Percentiles rank a stretch among this genome's conserved stretches.
phyloP scores from a whole-genome alignment of 352 stramenopile species.

The Phytophthora ohioensis region DNA sequence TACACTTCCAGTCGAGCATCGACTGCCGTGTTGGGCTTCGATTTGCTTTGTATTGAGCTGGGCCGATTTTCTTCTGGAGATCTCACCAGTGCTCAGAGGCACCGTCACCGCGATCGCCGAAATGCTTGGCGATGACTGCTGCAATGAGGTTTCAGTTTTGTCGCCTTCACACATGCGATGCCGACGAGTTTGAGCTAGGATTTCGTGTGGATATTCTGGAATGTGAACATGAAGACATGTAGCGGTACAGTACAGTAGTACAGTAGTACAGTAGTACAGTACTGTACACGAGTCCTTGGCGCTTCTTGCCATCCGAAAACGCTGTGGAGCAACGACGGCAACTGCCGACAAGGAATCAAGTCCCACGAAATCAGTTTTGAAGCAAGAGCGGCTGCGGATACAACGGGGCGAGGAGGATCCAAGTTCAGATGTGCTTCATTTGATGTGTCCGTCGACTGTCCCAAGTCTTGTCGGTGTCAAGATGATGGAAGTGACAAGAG shows the following conservation, averaged over 20 bases:
- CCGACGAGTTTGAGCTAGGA: no score
- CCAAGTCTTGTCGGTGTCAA: not conserved
- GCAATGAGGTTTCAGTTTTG: no score
- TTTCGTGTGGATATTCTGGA: no score
- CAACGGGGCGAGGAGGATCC: conserved; percentile 24
- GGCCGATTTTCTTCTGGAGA: no score
- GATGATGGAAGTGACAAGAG: not conserved
- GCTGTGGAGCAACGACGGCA: not conserved
- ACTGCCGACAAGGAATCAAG: not conserved
- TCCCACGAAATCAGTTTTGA: conserved; percentile 37
- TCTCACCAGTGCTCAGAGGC: no score
- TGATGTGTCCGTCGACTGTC: conserved; percentile 34
- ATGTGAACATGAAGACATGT: no score
- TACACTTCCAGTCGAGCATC: no score
- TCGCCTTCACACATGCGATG: no score
- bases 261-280: not conserved
- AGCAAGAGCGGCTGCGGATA: not conserved
- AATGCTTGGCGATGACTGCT: no score
- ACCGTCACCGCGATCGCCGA: no score
- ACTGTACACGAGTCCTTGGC: not conserved
- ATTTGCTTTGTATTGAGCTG: no score
- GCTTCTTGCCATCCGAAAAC: not conserved
- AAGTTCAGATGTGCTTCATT: conserved; percentile 31
- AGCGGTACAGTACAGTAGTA: not conserved
- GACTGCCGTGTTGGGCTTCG: no score